Evolutionary conservation across 2,329 filamentous ascomycete species (phyloP).

Genomic region (Dactylellina leptospora): DNA sequence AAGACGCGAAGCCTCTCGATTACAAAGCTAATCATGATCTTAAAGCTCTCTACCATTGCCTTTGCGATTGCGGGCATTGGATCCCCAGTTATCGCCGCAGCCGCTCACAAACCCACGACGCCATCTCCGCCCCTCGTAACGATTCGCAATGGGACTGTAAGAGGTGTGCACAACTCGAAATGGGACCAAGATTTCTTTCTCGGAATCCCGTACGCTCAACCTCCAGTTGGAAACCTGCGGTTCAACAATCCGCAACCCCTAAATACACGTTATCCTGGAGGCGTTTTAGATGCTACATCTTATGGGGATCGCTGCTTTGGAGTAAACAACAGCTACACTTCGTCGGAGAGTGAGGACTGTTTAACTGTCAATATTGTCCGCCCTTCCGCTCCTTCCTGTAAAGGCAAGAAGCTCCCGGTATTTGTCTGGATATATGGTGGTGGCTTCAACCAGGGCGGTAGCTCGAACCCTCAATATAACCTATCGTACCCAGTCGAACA

Average conservation of each 20-base stretch:
- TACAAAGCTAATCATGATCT: conserved; percentile 4
- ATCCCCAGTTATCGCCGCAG: background rate
- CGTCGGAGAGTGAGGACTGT: conserved; percentile 23
- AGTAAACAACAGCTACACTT: conserved; percentile 13
- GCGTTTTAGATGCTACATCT: conserved; percentile 56
- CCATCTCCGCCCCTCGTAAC: conserved; percentile 2
- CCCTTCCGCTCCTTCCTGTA: conserved; percentile 14
- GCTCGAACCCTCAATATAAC: conserved; percentile 59
- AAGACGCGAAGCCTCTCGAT: background rate
- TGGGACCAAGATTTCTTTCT: conserved; percentile 63
- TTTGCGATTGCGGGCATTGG: background rate
- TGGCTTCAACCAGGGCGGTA: conserved; percentile 65
- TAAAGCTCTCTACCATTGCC: conserved; percentile 3
- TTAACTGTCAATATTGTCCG: conserved; percentile 21
- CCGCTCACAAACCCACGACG: background rate
- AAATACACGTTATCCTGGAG: conserved; percentile 47
- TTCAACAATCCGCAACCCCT: conserved; percentile 58
- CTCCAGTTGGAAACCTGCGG: conserved; percentile 20
- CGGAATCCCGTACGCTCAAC: conserved; percentile 20
- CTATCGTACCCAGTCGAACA: conserved; percentile 58
- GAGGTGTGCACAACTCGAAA: conserved; percentile 60
- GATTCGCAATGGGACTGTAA: conserved; percentile 64
- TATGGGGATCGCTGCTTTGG: conserved; percentile 54
- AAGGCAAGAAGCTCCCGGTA: conserved; percentile 70
- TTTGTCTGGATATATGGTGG: conserved; percentile 77